phyloP scores from a whole-genome alignment of 495 filamentous ascomycete species.

The Oidiodendron maius region DNA sequence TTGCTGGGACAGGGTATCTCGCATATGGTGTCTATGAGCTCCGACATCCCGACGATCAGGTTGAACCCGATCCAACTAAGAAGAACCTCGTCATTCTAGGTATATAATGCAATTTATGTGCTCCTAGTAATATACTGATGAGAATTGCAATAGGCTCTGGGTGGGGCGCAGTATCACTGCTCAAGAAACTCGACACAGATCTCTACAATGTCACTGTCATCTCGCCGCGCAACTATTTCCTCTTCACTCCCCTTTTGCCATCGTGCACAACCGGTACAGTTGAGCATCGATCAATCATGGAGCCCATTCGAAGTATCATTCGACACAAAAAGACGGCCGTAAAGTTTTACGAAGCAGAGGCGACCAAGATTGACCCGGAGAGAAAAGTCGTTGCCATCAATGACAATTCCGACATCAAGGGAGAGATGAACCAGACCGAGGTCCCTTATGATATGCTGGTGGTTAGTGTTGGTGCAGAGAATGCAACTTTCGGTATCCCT shows the following conservation, averaged over 20 bases:
- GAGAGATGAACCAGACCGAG: constrained; percentile 74
- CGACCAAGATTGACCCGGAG: constrained; percentile 91
- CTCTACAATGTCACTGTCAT: constrained; percentile 98
- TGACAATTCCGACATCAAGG: constrained; percentile 91
- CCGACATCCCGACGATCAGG: constrained; percentile 76
- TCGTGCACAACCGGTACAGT: constrained; percentile 96
- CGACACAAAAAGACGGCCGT: constrained; percentile 87
- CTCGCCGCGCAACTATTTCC: constrained; percentile 98
- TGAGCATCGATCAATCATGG: constrained; percentile 99
- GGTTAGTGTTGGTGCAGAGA: constrained; percentile 93
- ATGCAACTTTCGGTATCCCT: constrained; percentile 95
- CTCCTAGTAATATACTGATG: constrained; percentile 5
- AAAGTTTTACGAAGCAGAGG: constrained; percentile 97
- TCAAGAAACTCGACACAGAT: constrained; percentile 96
- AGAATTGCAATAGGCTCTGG: constrained; percentile 63
- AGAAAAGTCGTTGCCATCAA: constrained; percentile 81
- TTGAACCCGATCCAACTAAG: constrained; percentile 76
- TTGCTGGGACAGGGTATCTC: constrained; percentile 63
- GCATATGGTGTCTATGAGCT: constrained; percentile 77
- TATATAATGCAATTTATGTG: constrained; percentile 37
- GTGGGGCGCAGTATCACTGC: constrained; percentile 92
- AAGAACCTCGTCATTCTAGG: constrained; percentile 96
- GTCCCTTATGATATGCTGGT: constrained; percentile 98
- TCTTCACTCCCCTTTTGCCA: constrained; percentile 95
- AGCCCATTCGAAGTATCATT: constrained; percentile 91